A percentile compares a stretch with the other conserved stretches of the same genome.
These are phyloP conservation scores for Trichoderma sp. DNA, from an alignment of 2,329 filamentous ascomycete genomes.

Conservation along the genomic window DNA sequence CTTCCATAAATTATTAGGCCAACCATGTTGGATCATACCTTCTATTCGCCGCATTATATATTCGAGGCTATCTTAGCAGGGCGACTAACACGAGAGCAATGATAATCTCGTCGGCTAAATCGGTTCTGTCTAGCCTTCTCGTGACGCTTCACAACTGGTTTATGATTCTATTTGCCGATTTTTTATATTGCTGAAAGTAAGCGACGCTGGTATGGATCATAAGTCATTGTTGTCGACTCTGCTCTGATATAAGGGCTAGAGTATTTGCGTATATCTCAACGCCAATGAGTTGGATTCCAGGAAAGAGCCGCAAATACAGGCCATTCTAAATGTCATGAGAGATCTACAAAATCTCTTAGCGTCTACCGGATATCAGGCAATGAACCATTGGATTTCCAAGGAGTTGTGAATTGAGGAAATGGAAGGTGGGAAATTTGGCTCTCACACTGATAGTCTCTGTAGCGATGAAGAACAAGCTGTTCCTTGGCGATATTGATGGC, in stretches of 20 bases:
- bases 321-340: neutral
- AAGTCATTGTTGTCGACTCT: neutral
- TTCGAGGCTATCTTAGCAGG: neutral
- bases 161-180: neutral
- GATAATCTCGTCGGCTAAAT: neutral
- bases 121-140: neutral
- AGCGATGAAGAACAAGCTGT: neutral
- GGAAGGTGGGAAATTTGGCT: neutral
- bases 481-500: neutral
- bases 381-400: neutral
- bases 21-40: neutral
- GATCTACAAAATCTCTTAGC: neutral
- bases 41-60: neutral
- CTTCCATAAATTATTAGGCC: neutral
- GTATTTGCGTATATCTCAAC: neutral
- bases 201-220: neutral
- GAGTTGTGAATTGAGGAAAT: neutral
- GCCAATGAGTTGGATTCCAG: neutral
- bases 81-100: neutral
- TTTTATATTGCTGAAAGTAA: neutral
- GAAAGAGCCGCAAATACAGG: neutral
- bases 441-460: neutral
- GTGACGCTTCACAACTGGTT: neutral
- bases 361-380: neutral
- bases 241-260: neutral